Base-by-base conservation (phyloP, 2,329 filamentous ascomycete species). In the Aspergillus novofumigatus region DNA sequence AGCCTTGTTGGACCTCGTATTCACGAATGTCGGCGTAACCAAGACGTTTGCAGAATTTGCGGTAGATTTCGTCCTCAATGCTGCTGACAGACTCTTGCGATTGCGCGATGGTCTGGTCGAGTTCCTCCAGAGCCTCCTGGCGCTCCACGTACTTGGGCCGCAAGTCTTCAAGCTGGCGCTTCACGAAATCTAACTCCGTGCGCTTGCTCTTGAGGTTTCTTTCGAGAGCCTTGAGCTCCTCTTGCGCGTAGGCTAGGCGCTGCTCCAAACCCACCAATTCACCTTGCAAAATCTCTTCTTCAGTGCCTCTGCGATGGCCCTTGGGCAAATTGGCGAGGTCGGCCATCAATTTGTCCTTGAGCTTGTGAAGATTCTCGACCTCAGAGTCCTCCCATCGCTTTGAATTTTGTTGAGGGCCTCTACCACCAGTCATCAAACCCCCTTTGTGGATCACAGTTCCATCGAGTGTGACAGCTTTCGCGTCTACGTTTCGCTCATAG, bases 371-470 rank as follows among this genome's bases (percentile, higher is more conserved):
- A 59, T 90, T 90, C 62, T 96, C 90, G 29, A 97, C 86, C 65
- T 97, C 92, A 7, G 89, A 85, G 65, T 97, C 92, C 67, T 96
- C 92, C 76, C 95, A 97, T 53, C 89, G 85, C 57, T 91, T 88
- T 62, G 91, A 89, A 58, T 84, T 85, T 54, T 87, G 86, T 71
- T 89, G 90, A 49, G 86, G 87, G 29, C 91, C 88, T 60, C 92
- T 89, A 63, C 94, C 94, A 80, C 94, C 94, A 51, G 94, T 97
- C 89, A 99, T 97, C 53, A 95, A 82, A 69, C 94, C 94, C 49
- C 90, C 92, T 72, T 97, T 97, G 78, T 96, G 92, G 62, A 99
- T 97, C 59, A 99, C 89, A 54, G 89, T 93, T n/a, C 94, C 94
- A 69, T 97, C 92, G 11, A 97, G 76, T 0, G 92, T 96, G 11